These are phyloP conservation scores for Boletellus deceptivus DNA, from an alignment of 1,284 basidiomycete species.

Conservation along the genomic window DNA sequence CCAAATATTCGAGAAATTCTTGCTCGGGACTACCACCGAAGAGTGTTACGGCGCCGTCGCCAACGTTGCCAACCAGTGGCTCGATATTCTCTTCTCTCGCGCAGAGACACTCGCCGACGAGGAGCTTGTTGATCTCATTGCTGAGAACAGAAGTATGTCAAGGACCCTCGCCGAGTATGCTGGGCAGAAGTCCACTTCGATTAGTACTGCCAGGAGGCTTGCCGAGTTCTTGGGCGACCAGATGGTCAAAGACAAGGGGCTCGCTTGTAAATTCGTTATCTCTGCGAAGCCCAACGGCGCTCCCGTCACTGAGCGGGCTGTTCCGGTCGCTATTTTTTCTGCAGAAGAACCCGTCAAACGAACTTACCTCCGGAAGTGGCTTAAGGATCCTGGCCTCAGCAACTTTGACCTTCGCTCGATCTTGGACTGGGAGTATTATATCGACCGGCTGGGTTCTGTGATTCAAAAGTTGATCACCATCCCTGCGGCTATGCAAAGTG, in stretches of 20 bases:
- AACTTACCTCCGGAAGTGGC: constrained; percentile 92
- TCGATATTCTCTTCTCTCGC: constrained; percentile 90
- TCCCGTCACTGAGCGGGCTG: constrained; percentile 95
- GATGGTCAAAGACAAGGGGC: constrained; percentile 99
- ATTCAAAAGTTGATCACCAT: constrained; percentile 99
- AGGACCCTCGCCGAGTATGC: constrained; percentile 96
- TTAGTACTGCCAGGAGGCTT: constrained; percentile 92
- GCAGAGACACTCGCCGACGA: constrained; percentile 85
- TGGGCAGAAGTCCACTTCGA: constrained; percentile 96
- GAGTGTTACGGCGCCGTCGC: constrained; percentile 97
- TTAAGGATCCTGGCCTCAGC: constrained; percentile 87
- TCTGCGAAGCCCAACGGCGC: constrained; percentile 92
- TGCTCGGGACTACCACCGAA: constrained; percentile 88
- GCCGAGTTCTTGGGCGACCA: constrained; percentile 98
- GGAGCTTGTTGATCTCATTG: constrained; percentile 96
- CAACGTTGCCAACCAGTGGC: constrained; percentile 93
- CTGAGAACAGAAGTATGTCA: constrained; percentile 98
- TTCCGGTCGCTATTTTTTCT: constrained; percentile 98
- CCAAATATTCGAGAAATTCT: constrained; percentile 97
- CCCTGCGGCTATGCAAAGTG: constrained; percentile 97
- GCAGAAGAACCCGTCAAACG: constrained; percentile 91
- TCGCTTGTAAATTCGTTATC: constrained; percentile 99
- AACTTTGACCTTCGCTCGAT: constrained; percentile 94
- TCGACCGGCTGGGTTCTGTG: constrained; percentile 95
- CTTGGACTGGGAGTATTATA: constrained; percentile 98